A percentile compares a stretch with the other conserved stretches of the same genome.
These are phyloP conservation scores for Aphanomyces astaci DNA, from an alignment of 352 stramenopile genomes.

Conservation along the genomic window DNA sequence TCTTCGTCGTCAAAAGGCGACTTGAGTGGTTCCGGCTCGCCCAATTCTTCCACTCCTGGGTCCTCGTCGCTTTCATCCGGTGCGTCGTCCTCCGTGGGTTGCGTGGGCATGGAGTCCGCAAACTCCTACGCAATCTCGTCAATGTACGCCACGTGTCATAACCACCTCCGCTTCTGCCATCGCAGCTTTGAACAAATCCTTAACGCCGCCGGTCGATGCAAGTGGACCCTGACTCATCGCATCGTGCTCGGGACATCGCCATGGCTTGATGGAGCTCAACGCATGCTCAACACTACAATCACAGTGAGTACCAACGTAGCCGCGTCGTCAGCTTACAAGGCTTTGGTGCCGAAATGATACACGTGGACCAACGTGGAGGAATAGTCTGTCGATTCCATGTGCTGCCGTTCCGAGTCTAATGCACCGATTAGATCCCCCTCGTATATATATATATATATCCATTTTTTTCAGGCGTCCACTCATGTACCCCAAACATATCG, in stretches of 20 bases:
- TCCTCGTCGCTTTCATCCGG: not conserved
- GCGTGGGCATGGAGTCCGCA: not conserved
- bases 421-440: too few relatives aligned
- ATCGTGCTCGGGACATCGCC: not conserved
- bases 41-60: not conserved
- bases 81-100: not conserved
- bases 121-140: not conserved
- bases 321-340: not conserved
- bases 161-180: not conserved
- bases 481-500: not conserved
- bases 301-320: not conserved
- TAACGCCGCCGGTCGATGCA: not conserved
- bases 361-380: not conserved
- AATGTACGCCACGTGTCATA: not conserved
- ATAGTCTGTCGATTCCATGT: not conserved
- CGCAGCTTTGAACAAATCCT: not conserved
- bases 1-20: not conserved
- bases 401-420: not conserved
- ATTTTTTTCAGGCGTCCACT: too few relatives aligned
- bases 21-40: not conserved
- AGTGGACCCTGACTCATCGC: not conserved
- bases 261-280: not conserved
- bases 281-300: not conserved
- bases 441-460: too few relatives aligned
- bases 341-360: not conserved